Base-by-base conservation (phyloP, 176 grass and related monocot species). In the Panicum miliaceum region DNA sequence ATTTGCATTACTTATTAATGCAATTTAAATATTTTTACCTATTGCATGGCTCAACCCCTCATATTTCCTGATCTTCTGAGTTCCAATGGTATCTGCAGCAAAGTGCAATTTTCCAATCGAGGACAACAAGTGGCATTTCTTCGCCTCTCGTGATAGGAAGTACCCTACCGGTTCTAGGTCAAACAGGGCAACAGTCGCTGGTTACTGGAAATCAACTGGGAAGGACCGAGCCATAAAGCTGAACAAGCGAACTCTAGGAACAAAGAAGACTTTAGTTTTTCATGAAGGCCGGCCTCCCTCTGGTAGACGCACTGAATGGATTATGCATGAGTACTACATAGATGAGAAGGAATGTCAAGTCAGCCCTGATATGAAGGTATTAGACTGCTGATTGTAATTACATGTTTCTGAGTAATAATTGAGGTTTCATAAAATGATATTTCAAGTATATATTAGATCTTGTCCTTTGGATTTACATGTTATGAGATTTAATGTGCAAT, bases 91-190 rank as follows among this genome's bases (percentile, higher is more conserved):
- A 18, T 67, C 66, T 83, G 29, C 89, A 97, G 95, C 65, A 18
- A 93, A 92, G 88, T 95, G 91, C 66, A 79, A 25, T 22, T 36
- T 93, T 48, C 91, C 87, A 64, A 85, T 84, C 5, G 62, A 83
- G 56, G 93, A 98, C 86, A 95, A 86, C 73, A 95, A 91, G 77
- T 98, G 96, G 96, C 93, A 98, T 88, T 98, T 98, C 89, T 98
- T 98, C 10, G 82, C 87, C 4, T 77, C 85, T 11, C 83, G 71
- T 6, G 96, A 98, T 80, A 86, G 89, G 77, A 98, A 98, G 79
- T 98, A 98, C 82, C 96, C 93, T 47, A 98, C 92, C 22, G 89
- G 93, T 36, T 75, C 80, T 66, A 89, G 91, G 12, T 77, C 91
- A 72, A 98, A 98, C 41, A 94, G 96, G 57, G 85, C 96, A 37